A percentile compares a stretch with the other conserved stretches of the same genome.
phyloP scores from a whole-genome alignment of 306 rosid species.

The Malus asiatica region DNA sequence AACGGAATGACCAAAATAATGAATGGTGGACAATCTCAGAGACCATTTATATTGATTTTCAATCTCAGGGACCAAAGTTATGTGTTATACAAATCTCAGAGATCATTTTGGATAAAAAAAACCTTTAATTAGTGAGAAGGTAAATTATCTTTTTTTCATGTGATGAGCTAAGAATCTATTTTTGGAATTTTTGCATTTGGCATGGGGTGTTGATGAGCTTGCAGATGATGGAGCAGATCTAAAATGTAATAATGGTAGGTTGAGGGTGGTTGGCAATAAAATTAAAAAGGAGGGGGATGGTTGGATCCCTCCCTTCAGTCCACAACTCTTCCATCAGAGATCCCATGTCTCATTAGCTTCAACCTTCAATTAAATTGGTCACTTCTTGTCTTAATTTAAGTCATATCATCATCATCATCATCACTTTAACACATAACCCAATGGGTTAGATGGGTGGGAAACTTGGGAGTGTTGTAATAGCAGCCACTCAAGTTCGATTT shows the following conservation, averaged over 20 bases:
- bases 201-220: neutral
- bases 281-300: conserved; percentile 9
- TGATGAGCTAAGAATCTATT: neutral
- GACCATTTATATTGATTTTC: too few species aligned
- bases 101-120: too few species aligned
- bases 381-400: neutral
- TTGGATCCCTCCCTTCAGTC: conserved; percentile 18
- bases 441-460: too few species aligned
- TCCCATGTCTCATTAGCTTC: neutral
- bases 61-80: too few species aligned
- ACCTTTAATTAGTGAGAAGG: neutral
- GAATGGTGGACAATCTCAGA: too few species aligned
- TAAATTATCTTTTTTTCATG: neutral
- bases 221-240: neutral
- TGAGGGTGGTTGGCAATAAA: conserved; percentile 41
- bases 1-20: too few species aligned
- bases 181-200: neutral
- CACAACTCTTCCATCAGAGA: neutral
- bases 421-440: too few species aligned
- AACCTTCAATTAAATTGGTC: neutral
- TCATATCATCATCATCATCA: neutral
- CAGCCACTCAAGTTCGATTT: too few species aligned
- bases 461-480: too few species aligned
- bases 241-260: conserved; percentile 6
- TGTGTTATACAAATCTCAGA: too few species aligned